phyloP scores from a whole-genome alignment of 176 grass and related monocot species.

The Triticum urartu region DNA sequence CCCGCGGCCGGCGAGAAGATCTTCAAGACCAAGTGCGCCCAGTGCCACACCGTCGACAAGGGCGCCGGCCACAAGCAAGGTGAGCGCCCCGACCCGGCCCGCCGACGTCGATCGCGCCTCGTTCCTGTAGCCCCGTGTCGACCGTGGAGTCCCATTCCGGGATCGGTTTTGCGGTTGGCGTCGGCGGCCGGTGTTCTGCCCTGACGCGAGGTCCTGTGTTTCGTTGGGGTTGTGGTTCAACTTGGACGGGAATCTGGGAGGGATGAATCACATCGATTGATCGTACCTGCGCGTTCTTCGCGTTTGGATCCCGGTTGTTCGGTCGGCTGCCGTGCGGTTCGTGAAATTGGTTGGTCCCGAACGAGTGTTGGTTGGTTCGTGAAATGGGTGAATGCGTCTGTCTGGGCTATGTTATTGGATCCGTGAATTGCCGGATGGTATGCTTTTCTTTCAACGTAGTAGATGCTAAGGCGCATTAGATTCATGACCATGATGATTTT shows the following conservation, averaged over 20 bases:
- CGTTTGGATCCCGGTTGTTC: neutral
- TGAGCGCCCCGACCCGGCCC: constrained; percentile 2
- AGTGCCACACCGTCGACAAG: constrained; percentile 89
- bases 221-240: neutral
- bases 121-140: neutral
- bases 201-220: neutral
- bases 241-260: neutral
- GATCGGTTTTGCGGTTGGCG: neutral
- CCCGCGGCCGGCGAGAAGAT: constrained; percentile 56
- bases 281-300: neutral
- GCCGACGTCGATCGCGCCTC: neutral
- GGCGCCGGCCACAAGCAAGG: constrained; percentile 93
- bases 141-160: neutral
- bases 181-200: neutral
- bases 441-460: neutral
- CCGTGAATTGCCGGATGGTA: neutral
- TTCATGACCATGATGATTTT: neutral
- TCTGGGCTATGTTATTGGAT: neutral
- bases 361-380: neutral
- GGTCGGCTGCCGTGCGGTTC: neutral
- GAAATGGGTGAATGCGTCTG: neutral
- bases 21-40: constrained; percentile 94
- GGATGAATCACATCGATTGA: neutral
- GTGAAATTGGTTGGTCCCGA: neutral
- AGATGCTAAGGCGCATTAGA: neutral